Percentiles rank a stretch among this genome's conserved stretches.
Conservation (phyloP, 257 asterid genomes). For the Nicotiana tabacum region DNA sequence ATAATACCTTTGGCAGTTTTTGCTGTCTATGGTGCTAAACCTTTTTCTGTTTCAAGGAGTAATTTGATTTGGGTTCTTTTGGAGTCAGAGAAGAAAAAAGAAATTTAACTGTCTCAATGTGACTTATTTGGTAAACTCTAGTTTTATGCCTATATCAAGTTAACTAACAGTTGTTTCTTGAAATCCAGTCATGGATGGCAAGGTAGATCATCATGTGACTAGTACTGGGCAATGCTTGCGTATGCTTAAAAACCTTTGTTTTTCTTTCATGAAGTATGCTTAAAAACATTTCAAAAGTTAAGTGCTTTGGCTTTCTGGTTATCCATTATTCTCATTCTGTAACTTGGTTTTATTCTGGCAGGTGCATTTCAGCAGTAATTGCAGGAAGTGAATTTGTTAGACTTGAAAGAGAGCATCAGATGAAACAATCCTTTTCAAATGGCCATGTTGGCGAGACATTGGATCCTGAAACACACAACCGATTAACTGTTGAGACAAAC, state of each 20-base stretch:
- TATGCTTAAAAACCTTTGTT: neutral
- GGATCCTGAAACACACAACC: slow-evolving; percentile 53
- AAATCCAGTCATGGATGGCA: neutral
- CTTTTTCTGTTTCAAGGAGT: neutral
- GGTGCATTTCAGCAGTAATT: slow-evolving; percentile 88
- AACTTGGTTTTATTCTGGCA: slow-evolving; percentile 25
- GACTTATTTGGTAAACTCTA: neutral
- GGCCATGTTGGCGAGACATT: slow-evolving; percentile 58
- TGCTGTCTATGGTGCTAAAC: neutral
- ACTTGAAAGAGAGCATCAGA: slow-evolving; percentile 79
- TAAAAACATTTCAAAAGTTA: neutral
- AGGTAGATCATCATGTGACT: neutral
- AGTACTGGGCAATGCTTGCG: neutral
- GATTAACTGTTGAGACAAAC: slow-evolving; percentile 64
- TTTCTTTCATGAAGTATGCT: slow-evolving; percentile 1
- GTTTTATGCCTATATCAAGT: neutral
- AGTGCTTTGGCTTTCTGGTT: neutral
- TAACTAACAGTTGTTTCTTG: neutral
- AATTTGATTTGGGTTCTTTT: neutral
- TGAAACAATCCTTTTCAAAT: slow-evolving; percentile 68
- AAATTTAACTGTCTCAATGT: neutral
- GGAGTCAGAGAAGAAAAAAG: neutral
- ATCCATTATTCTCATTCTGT: neutral
- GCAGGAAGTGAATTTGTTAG: slow-evolving; percentile 87
- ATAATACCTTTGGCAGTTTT: neutral